These are phyloP conservation scores for Moringa oleifera DNA, from an alignment of 345 rosid genomes.

Conservation along the genomic window DNA sequence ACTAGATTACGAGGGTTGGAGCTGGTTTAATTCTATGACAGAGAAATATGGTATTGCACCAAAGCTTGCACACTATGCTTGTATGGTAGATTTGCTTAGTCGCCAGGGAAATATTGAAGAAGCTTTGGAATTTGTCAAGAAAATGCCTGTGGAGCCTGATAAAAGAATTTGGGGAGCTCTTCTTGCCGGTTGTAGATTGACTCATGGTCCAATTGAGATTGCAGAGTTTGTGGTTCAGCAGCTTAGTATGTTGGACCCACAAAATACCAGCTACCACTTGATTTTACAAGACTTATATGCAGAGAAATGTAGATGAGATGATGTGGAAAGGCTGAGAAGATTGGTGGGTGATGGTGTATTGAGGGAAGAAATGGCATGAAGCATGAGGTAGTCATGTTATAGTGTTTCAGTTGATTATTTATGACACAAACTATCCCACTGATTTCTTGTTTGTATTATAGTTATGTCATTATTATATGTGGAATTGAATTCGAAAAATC, in stretches of 20 bases:
- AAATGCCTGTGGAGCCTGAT: slow-evolving; percentile 33
- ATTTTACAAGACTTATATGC: slow-evolving; percentile 26
- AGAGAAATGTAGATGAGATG: slow-evolving; percentile 20
- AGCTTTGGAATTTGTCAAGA: slow-evolving; percentile 21
- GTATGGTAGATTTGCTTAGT: slow-evolving; percentile 36
- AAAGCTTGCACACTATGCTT: slow-evolving; percentile 23
- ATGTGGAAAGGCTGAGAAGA: slow-evolving; percentile 17
- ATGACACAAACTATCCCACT: not conserved
- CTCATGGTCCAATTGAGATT: slow-evolving; percentile 10
- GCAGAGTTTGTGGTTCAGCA: slow-evolving; percentile 19
- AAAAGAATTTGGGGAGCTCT: slow-evolving; percentile 24
- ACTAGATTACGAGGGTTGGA: slow-evolving; percentile 25
- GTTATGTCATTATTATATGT: too few relatives aligned
- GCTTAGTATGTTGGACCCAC: slow-evolving; percentile 11
- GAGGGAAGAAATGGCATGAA: not conserved
- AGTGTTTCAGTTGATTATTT: not conserved
- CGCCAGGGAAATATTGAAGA: slow-evolving; percentile 26
- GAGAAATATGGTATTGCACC: slow-evolving; percentile 15
- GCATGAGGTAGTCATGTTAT: slow-evolving; percentile 1
- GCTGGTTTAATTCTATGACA: slow-evolving; percentile 22
- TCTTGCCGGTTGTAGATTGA: slow-evolving; percentile 29
- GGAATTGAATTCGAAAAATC: not conserved
- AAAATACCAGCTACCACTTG: slow-evolving; percentile 14
- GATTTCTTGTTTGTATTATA: not conserved
- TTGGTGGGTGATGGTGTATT: slow-evolving; percentile 13